These are phyloP conservation scores for Epithele typhae DNA, from an alignment of 768 basidiomycete species.

Conservation along the genomic window DNA sequence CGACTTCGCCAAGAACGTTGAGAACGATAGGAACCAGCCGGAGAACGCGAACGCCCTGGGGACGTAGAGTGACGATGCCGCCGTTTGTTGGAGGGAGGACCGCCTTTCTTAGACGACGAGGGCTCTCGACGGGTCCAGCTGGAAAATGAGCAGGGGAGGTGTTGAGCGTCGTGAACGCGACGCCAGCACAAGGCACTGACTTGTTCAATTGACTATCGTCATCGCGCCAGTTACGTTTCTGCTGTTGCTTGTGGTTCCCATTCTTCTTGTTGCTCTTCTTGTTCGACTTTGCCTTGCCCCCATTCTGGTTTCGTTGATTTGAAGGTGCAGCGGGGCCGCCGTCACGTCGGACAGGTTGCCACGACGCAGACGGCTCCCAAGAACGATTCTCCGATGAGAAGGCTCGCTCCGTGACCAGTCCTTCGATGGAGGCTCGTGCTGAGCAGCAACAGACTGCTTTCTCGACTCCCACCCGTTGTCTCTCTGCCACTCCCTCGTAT, in stretches of 20 bases:
- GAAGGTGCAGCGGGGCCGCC: constrained; percentile 15
- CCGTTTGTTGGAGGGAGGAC: constrained; percentile 32
- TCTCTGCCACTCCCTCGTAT: constrained; percentile 34
- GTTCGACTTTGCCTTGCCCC: constrained; percentile 29
- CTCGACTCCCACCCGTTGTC: constrained; percentile 31
- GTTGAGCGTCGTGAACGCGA: no score
- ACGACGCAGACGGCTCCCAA: constrained; percentile 23
- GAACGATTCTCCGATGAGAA: constrained; percentile 19
- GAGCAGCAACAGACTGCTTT: constrained; percentile 1
- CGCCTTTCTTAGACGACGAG: constrained; percentile 36
- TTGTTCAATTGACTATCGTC: constrained; percentile 75
- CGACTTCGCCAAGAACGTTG: constrained; percentile 60
- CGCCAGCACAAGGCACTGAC: constrained; percentile 36
- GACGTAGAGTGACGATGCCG: constrained; percentile 44
- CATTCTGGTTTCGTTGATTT: constrained; percentile 18
- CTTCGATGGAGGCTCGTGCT: constrained; percentile 20
- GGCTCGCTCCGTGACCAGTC: constrained; percentile 8
- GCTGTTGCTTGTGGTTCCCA: constrained; percentile 29
- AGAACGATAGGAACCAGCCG: constrained; percentile 62
- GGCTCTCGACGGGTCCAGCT: constrained; percentile 69
- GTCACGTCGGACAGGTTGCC: constrained; percentile 34
- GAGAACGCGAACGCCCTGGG: constrained; percentile 53
- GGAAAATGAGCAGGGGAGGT: background rate
- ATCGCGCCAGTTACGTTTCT: constrained; percentile 39
- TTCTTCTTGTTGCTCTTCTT: constrained; percentile 34